Evolutionary conservation across 768 basidiomycete species (phyloP).

Genomic region (Sporobolomyces pararoseus): DNA sequence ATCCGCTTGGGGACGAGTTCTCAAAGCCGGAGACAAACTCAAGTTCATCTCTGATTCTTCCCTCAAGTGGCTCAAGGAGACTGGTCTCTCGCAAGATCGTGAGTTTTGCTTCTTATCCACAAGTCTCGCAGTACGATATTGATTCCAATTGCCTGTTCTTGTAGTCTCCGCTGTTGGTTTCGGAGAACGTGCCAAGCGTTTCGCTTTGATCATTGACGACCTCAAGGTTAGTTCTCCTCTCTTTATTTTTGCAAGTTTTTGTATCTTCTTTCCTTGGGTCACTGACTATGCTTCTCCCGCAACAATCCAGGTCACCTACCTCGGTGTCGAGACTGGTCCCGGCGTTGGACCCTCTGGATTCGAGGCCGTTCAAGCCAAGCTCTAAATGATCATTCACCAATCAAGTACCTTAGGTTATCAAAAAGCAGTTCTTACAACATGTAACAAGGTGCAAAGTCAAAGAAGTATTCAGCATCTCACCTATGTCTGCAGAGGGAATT

Average conservation of each 20-base stretch:
- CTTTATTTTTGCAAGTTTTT: background rate
- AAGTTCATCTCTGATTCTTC: conserved; percentile 59
- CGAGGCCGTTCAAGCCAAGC: conserved; percentile 56
- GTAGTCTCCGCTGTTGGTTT: conserved; percentile 56
- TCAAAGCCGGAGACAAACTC: conserved; percentile 51
- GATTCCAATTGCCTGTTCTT: background rate
- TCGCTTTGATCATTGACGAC: conserved; percentile 45
- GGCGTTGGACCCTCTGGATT: conserved; percentile 59
- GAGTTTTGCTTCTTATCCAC: background rate
- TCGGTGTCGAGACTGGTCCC: conserved; percentile 56
- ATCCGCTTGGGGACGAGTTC: conserved; percentile 45
- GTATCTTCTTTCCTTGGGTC: no score
- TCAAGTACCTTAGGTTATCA: no score
- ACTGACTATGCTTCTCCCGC: background rate
- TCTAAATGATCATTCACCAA: conserved; percentile 24
- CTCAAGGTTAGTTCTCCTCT: conserved; percentile 40
- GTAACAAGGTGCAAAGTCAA: no score
- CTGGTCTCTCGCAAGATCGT: conserved; percentile 45
- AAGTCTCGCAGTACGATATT: no score
- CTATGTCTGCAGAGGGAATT: no score
- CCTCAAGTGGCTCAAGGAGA: conserved; percentile 54
- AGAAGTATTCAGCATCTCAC: no score
- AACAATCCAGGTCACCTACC: conserved; percentile 12
- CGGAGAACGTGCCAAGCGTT: conserved; percentile 59
- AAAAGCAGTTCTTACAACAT: no score